Base-by-base conservation (phyloP, 2,329 filamentous ascomycete genomes). In the Fusarium temperatum region DNA sequence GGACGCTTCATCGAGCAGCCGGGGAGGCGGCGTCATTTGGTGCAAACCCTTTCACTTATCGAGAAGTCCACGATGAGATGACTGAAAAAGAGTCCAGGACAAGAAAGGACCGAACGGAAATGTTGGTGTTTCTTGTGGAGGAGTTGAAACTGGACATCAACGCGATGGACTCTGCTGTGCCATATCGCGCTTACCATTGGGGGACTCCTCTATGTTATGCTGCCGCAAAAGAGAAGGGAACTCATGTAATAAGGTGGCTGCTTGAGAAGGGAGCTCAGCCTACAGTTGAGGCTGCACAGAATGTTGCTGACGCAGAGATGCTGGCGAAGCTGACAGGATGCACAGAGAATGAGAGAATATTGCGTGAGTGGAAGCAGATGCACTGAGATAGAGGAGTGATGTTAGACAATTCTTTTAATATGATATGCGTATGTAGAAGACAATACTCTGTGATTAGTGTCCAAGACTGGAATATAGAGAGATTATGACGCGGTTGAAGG, bases 81-180 rank as follows among this genome's bases (percentile, higher is more conserved):
- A 4, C 3, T 6, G 53, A 15, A 32, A 26, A 24, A 5, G 15
- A 44, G 5, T 6, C 22, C 6, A 3, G 8, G 6, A 5, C 3
- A 24, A 42, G 11, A 18, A 56, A 17, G 26, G 36, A 32, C 22
- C 36, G 36, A 32, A 26, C 36, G 6, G 36, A 44, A 44, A 56
- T 56, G 53, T 6, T 56, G 6, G 8, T 30, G 10, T 42, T 56
- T 30, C 53, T 56, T 15, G 53, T 42, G 36, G 53, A 32, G 13
- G 53, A 44, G 15, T 30, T 56, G 53, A 30, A 56, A 24, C 2
- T 42, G 26, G 36, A 32, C 15, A 24, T 56, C 6, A 32, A 56
- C 18, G 22, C 36, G 15, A 42, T 56, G 26, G 53, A 56, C 15
- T 42, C 36, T 30, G 1, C 20, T 3, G 12, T 56, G 8, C 36